Percentiles rank a stretch among this genome's conserved stretches.
Evolutionary conservation across 768 basidiomycete genomes (phyloP).

Genomic region (Lactarius sanguifluus): DNA sequence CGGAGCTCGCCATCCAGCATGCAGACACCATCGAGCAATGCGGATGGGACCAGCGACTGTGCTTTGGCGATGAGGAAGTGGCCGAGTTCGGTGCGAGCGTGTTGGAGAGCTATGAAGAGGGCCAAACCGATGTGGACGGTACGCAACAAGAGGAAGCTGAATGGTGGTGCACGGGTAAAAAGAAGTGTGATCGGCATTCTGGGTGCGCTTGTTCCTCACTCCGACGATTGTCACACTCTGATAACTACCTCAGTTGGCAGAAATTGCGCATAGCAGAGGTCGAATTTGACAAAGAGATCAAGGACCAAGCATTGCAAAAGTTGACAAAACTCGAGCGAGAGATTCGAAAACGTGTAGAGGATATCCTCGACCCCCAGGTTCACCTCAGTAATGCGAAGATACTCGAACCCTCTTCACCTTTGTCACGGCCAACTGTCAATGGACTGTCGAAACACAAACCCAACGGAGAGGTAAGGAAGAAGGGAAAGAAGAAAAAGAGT

Average conservation of each 20-base stretch:
- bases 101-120: constrained; percentile 62
- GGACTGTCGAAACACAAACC: constrained; percentile 33
- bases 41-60: constrained; percentile 87
- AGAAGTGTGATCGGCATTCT: constrained; percentile 74
- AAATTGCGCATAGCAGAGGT: constrained; percentile 70
- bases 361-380: constrained; percentile 46
- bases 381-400: constrained; percentile 15
- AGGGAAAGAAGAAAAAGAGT: constrained; percentile 30
- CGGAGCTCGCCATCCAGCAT: constrained; percentile 65
- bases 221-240: constrained; percentile 4
- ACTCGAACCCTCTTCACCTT: constrained; percentile 24
- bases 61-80: constrained; percentile 81
- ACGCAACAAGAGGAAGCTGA: constrained; percentile 41
- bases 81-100: constrained; percentile 64
- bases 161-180: constrained; percentile 81
- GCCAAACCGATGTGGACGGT: constrained; percentile 43
- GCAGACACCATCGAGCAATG: constrained; percentile 68
- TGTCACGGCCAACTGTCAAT: constrained; percentile 34
- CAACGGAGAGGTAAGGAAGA: constrained; percentile 29
- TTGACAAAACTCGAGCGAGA: constrained; percentile 77
- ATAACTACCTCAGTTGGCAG: constrained; percentile 61
- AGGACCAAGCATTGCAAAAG: constrained; percentile 62
- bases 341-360: constrained; percentile 74
- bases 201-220: constrained; percentile 48
- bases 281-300: constrained; percentile 71